A percentile compares a stretch with the other conserved stretches of the same genome.
Conservation (phyloP, 495 filamentous ascomycete species). For the Aspergillus incahuasiensis region DNA sequence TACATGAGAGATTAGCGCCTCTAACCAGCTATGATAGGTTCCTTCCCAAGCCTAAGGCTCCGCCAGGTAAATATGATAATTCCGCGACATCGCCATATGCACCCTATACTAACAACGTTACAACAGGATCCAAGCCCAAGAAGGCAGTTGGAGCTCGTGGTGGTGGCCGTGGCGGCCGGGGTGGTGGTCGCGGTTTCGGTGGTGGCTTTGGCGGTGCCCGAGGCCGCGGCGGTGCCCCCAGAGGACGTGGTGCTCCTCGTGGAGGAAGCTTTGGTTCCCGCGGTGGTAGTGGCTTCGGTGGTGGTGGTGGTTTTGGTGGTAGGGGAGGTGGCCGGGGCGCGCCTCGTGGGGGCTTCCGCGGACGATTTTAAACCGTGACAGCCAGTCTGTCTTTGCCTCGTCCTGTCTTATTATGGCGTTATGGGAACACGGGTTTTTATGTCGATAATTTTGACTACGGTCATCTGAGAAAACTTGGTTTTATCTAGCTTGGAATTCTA, state of each 20-base stretch:
- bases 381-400: constrained; percentile 24
- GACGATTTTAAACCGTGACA: constrained; percentile 22
- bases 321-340: constrained; percentile 28
- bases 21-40: constrained; percentile 50
- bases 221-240: constrained; percentile 29
- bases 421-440: constrained; percentile 46
- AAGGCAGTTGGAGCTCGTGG: constrained; percentile 51
- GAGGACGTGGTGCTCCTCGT: constrained; percentile 32
- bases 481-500: neutral
- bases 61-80: constrained; percentile 55
- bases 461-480: constrained; percentile 28
- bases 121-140: constrained; percentile 55
- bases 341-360: constrained; percentile 31
- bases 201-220: constrained; percentile 42
- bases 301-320: constrained; percentile 2
- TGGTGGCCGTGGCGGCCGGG: constrained; percentile 40
- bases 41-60: constrained; percentile 88
- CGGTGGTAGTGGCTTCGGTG: constrained; percentile 14
- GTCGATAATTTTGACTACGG: constrained; percentile 32
- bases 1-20: neutral
- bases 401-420: constrained; percentile 49
- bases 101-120: too few relatives aligned
- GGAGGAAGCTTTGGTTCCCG: constrained; percentile 26
- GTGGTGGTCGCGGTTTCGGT: constrained; percentile 33
- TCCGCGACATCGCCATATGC: constrained; percentile 8